These are phyloP conservation scores for Cyclaneusma minus DNA, from an alignment of 2,329 filamentous ascomycete genomes.

Conservation along the genomic window DNA sequence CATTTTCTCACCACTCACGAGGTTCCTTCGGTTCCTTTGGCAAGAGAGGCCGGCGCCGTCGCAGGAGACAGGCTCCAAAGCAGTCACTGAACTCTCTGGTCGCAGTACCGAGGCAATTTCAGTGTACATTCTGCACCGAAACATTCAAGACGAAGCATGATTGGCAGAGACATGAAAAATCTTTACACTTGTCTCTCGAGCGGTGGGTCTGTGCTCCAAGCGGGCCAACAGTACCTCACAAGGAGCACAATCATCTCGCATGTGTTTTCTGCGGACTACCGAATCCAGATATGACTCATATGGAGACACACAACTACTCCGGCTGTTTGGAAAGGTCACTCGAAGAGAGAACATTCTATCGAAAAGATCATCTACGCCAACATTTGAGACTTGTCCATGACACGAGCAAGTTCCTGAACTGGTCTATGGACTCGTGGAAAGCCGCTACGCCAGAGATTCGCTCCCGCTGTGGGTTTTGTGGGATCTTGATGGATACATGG, in stretches of 20 bases:
- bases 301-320: slow-evolving; percentile 43
- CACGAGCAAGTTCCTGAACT: slow-evolving; percentile 37
- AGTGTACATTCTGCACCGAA: slow-evolving; percentile 55
- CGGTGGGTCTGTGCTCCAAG: slow-evolving; percentile 49
- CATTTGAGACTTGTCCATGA: slow-evolving; percentile 47
- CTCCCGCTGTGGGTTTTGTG: slow-evolving; percentile 51
- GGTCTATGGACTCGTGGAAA: slow-evolving; percentile 53
- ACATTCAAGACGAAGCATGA: slow-evolving; percentile 54
- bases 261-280: slow-evolving; percentile 45
- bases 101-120: slow-evolving; percentile 29
- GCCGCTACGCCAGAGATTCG: slow-evolving; percentile 42
- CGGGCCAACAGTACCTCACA: slow-evolving; percentile 37
- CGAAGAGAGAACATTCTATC: slow-evolving; percentile 48
- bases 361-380: slow-evolving; percentile 52
- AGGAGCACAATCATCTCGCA: slow-evolving; percentile 37
- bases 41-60: slow-evolving; percentile 13
- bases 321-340: slow-evolving; percentile 50
- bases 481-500: slow-evolving; percentile 46
- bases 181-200: slow-evolving; percentile 47
- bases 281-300: slow-evolving; percentile 37
- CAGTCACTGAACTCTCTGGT: slow-evolving; percentile 33
- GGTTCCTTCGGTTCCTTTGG: slow-evolving; percentile 28
- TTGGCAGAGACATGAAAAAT: slow-evolving; percentile 58
- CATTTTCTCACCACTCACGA: slow-evolving; percentile 40
- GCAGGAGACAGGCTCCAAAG: slow-evolving; percentile 15